A percentile compares a stretch with the other conserved stretches of the same genome.
phyloP scores from a whole-genome alignment of 495 filamentous ascomycete genomes.

The Talaromyces nanjingensis region DNA sequence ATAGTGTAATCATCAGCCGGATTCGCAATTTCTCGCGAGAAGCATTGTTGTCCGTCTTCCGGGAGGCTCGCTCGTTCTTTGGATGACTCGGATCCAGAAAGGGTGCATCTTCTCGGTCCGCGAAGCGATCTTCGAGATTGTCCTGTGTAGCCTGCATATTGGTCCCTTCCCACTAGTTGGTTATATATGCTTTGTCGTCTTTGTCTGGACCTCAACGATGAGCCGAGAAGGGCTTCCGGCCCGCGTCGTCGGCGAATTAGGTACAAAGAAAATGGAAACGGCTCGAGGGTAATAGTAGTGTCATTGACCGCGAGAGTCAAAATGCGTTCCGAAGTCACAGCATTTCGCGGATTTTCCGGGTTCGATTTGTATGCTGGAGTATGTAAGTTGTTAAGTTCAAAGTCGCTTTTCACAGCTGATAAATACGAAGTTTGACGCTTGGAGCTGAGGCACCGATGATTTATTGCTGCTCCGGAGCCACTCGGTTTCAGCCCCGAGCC shows the following conservation, averaged over 20 bases:
- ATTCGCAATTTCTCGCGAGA: constrained; percentile 20
- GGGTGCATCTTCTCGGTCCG: constrained; percentile 32
- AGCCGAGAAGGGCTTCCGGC: neutral
- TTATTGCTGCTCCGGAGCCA: neutral
- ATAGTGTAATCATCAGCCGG: constrained; percentile 34
- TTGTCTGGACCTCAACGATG: neutral
- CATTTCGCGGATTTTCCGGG: neutral
- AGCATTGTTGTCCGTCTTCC: neutral
- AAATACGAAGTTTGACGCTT: neutral
- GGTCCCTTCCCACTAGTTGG: neutral
- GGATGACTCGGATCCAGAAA: constrained; percentile 20
- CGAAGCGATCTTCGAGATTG: constrained; percentile 5
- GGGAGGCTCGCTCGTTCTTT: neutral
- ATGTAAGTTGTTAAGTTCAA: neutral
- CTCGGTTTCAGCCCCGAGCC: neutral
- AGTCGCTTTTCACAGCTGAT: neutral
- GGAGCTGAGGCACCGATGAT: neutral
- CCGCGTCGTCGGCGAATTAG: neutral
- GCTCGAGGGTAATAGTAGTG: neutral
- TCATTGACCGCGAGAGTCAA: neutral
- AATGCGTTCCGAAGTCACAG: neutral
- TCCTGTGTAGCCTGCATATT: neutral
- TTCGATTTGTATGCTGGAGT: neutral
- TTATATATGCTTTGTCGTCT: neutral
- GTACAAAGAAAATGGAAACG: neutral